Percentiles rank a stretch among this genome's conserved stretches.
These are phyloP conservation scores for Xylaria digitata DNA, from an alignment of 2,329 filamentous ascomycete species.

Conservation along the genomic window DNA sequence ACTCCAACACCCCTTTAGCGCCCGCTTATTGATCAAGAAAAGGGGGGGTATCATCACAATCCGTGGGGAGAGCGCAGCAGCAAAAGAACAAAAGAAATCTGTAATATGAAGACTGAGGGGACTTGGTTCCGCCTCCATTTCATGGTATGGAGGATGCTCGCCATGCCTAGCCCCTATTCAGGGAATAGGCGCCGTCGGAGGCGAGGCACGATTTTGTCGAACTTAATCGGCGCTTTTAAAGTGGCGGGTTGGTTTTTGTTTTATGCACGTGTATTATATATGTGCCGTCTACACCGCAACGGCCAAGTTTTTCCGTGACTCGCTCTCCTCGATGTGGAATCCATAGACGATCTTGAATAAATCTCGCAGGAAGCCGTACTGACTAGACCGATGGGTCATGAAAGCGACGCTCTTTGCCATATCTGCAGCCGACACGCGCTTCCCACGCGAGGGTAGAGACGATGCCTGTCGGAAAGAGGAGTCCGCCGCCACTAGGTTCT, in stretches of 20 bases:
- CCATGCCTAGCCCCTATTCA: too few species aligned
- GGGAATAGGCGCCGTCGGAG: neutral
- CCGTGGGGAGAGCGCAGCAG: neutral
- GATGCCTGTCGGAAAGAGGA: constrained; percentile 69
- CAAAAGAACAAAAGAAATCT: constrained; percentile 7
- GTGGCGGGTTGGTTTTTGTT: neutral
- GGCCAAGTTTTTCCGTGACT: constrained; percentile 71
- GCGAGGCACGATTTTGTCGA: neutral
- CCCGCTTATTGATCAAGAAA: constrained; percentile 28
- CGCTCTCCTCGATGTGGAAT: constrained; percentile 82
- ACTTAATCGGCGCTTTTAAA: neutral
- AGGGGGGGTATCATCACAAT: constrained; percentile 37
- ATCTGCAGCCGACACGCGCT: constrained; percentile 74
- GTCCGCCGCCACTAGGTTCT: constrained; percentile 80
- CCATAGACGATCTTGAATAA: constrained; percentile 87
- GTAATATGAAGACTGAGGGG: neutral
- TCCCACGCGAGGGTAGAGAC: constrained; percentile 67
- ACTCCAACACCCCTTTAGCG: constrained; percentile 20
- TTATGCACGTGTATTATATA: neutral
- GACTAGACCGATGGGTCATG: constrained; percentile 75
- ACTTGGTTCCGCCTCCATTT: neutral
- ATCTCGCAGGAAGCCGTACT: constrained; percentile 84
- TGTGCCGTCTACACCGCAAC: constrained; percentile 62
- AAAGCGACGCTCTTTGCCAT: constrained; percentile 82
- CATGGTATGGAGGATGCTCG: too few species aligned